phyloP scores from a whole-genome alignment of 2,329 filamentous ascomycete species.

The Lecanicillium sp. region DNA sequence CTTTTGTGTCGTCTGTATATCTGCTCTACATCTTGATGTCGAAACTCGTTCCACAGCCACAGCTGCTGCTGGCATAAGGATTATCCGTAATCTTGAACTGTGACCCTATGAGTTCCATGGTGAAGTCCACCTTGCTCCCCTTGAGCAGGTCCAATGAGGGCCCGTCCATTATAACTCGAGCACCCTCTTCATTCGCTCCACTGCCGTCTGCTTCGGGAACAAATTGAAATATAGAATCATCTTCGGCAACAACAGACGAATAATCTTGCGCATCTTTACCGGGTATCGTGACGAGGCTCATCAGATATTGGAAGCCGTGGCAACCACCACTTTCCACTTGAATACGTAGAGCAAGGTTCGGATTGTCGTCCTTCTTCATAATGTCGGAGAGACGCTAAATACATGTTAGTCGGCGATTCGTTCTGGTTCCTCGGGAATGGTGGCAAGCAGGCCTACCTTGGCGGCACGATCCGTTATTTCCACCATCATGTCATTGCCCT shows the following conservation, averaged over 20 bases:
- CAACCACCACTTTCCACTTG: slow-evolving; percentile 90
- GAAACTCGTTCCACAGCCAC: slow-evolving; percentile 95
- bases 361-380: slow-evolving; percentile 63
- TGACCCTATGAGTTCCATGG: slow-evolving; percentile 78
- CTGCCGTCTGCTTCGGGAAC: slow-evolving; percentile 37
- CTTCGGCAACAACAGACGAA: slow-evolving; percentile 45
- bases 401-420: slow-evolving; percentile 1
- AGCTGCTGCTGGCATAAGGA: slow-evolving; percentile 83
- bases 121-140: slow-evolving; percentile 93
- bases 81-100: slow-evolving; percentile 98
- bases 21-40: slow-evolving; percentile 63
- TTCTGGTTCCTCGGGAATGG: neutral
- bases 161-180: slow-evolving; percentile 86
- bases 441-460: slow-evolving; percentile 44
- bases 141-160: slow-evolving; percentile 81
- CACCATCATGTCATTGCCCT: slow-evolving; percentile 75
- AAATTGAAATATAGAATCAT: slow-evolving; percentile 83
- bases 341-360: slow-evolving; percentile 78
- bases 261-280: slow-evolving; percentile 23
- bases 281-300: slow-evolving; percentile 68
- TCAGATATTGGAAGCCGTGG: slow-evolving; percentile 95
- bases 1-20: neutral
- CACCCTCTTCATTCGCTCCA: slow-evolving; percentile 22
- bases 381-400: slow-evolving; percentile 65
- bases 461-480: slow-evolving; percentile 79